Evolutionary conservation across 78 protist species (phyloP), one percentile per base, ranked within the genome.

Genomic region (Emiliania huxleyi): DNA sequence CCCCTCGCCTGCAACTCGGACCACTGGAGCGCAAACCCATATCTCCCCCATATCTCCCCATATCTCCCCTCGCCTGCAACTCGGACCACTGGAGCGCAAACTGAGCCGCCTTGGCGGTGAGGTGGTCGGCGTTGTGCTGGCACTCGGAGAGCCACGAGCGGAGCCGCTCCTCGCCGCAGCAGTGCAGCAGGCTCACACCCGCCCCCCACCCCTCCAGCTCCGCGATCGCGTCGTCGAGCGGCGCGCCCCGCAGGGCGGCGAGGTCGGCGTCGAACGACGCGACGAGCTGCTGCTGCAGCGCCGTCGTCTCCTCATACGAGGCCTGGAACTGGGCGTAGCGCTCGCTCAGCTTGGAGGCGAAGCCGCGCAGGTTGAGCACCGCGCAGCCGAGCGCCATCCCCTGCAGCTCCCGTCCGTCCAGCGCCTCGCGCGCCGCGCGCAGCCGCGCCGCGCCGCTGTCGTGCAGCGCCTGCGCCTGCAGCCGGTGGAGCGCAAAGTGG

Each of bases 161-260:
- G 46, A 77, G 87, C 46, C 87, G 87, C 26, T 40, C 87, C 46
- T 77, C 87, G 46, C 87, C 87, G 87, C 87, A 77, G 87, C 48
- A 37, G n/a, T 77, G 46, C 46, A 77, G 87, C 48, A 77, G 87
- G 8, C 26, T 40, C 46, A 1, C 46, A 21, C 75, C 23, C 15
- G 2, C n/a, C 33, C 29, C 43, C 87, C 43, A 38, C 25, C n/a
- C 87, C 23, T 77, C 87, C 23, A 40, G 43, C 33, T 4, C 25
- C 46, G 46, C 2, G 21, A 77, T 4, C 12, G 43, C 87, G 2
- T 29, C 29, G 38, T 69, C 33, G 37, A 69, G 77, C 33, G 33
- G 77, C 33, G 11, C 11, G 23, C 15, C 5, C 15, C 77, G 77
- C 33, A 69, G 77, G 18, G 33, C 33, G 23, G 8, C 77, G 77